These are phyloP conservation scores for Extremus antarcticus DNA, from an alignment of 495 filamentous ascomycete species.

Conservation along the genomic window DNA sequence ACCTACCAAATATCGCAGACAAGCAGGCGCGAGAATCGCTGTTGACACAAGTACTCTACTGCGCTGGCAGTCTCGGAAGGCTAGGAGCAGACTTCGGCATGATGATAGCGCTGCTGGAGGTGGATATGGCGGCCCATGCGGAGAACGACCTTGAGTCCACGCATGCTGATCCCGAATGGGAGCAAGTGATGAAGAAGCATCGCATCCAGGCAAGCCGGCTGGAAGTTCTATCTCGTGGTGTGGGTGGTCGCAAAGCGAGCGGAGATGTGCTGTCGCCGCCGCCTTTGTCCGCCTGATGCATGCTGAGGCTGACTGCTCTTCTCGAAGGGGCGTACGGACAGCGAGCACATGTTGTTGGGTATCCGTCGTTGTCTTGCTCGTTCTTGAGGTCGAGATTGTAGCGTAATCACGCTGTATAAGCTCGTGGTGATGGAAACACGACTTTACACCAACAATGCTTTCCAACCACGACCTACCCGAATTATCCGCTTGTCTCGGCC, in stretches of 20 bases:
- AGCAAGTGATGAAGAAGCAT: conserved; percentile 83
- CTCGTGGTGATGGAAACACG: too few relatives aligned
- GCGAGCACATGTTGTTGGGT: too few relatives aligned
- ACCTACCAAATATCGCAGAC: conserved; percentile 77
- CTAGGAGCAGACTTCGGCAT: conserved; percentile 89
- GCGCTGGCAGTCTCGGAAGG: conserved; percentile 82
- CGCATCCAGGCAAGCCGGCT: conserved; percentile 73
- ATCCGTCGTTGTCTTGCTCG: too few relatives aligned
- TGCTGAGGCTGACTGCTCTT: too few relatives aligned
- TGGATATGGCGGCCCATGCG: conserved; percentile 32
- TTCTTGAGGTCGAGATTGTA: too few relatives aligned
- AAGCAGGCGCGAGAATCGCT: conserved; percentile 70
- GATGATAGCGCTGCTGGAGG: conserved; percentile 60
- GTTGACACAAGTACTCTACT: conserved; percentile 90
- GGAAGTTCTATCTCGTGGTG: conserved; percentile 61
- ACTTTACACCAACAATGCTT: too few relatives aligned
- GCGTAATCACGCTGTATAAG: too few relatives aligned
- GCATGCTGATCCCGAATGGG: conserved; percentile 59
- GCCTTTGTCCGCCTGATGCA: not conserved
- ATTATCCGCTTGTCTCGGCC: too few relatives aligned
- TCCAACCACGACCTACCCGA: too few relatives aligned
- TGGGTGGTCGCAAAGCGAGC: conserved; percentile 21
- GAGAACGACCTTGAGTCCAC: conserved; percentile 38
- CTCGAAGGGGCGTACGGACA: too few relatives aligned
- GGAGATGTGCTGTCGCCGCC: not conserved